A percentile compares a stretch with the other conserved stretches of the same genome.
Evolutionary conservation across 208 protist genomes (phyloP).

Genomic region (Trypanosoma grayi): DNA sequence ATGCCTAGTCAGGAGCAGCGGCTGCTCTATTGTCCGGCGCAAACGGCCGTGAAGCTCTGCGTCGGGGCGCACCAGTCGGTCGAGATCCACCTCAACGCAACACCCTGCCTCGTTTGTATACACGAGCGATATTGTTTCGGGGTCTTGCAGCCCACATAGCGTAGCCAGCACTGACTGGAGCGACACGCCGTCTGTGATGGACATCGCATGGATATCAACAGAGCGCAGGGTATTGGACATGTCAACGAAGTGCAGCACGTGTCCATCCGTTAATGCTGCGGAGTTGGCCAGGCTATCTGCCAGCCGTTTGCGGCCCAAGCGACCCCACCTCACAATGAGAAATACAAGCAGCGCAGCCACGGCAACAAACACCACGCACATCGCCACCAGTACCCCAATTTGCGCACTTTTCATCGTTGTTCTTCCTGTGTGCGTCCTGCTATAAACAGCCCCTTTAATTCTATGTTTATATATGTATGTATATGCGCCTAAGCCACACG

Average conservation of each 20-base stretch:
- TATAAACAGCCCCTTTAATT: too few relatives aligned
- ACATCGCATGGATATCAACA: slow-evolving; percentile 38
- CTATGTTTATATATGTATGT: too few relatives aligned
- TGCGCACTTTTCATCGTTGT: slow-evolving; percentile 22
- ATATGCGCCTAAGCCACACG: too few relatives aligned
- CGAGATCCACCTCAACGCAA: slow-evolving; percentile 53
- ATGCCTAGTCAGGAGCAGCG: slow-evolving; percentile 42
- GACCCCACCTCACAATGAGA: slow-evolving; percentile 38
- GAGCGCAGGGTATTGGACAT: slow-evolving; percentile 27
- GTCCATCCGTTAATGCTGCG: slow-evolving; percentile 12
- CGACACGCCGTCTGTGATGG: slow-evolving; percentile 21
- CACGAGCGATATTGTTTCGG: slow-evolving; percentile 26
- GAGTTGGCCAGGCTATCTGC: background rate
- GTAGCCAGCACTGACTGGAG: slow-evolving; percentile 25
- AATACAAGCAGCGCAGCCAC: slow-evolving; percentile 31
- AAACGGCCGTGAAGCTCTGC: slow-evolving; percentile 38
- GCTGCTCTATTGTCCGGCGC: slow-evolving; percentile 44
- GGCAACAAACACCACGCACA: slow-evolving; percentile 50
- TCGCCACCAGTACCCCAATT: slow-evolving; percentile 51
- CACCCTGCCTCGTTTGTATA: slow-evolving; percentile 26
- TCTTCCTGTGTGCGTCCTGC: background rate
- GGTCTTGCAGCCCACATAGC: slow-evolving; percentile 23
- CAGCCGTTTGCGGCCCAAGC: slow-evolving; percentile 7
- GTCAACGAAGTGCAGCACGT: slow-evolving; percentile 57
- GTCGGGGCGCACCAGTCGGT: slow-evolving; percentile 49